Base-by-base conservation (phyloP, 2,329 filamentous ascomycete species). In the Pseudogymnoascus sp. region DNA sequence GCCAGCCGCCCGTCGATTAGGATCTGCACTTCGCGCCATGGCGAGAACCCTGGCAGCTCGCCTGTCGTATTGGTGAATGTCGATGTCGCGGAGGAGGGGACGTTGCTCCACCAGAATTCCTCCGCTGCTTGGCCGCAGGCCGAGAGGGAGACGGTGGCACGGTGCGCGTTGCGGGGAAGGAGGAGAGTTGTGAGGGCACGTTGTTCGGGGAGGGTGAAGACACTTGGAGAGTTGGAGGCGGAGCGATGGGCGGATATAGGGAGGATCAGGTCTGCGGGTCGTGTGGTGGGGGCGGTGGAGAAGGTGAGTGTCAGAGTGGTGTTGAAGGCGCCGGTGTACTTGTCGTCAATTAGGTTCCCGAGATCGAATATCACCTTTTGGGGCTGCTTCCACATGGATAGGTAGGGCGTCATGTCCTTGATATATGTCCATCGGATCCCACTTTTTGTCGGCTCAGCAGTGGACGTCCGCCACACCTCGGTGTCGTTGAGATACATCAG, bases 91-190 rank as follows among this genome's bases (percentile, higher is more conserved):
- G 82, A 83, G 45, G 86, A 80, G 2, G 88, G 82, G 1, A 91
- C 85, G 69, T 93, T 93, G 63, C 81, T 83, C 85, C 89, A 94
- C 90, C 91, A 95, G 69, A 93, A 93, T 72, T 95, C 91, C 75
- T 94, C 91, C 14, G 80, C 76, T 0, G 81, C 81, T 72, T 94
- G 91, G 0, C 89, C 91, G 67, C 86, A 91, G 14, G 90, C 89
- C 7, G 88, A 85, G n/a, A 94, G 80, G 0, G 88, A 85, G 62
- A 93, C 84, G 7, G 92, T 82, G 16, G 90, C 91, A 63, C 86
- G 84, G 61, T 83, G 82, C 19, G 81, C 80, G 69, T 90, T 88
- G 59, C 75, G 78, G 2, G 90, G 90, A 45, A 95, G 78, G n/a
- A 68, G 75, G 42, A 91, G 73, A 0, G 77, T 78, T 65, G 82